phyloP scores from a whole-genome alignment of 371 early-diverging fungal species.

The Syncephalastrum contaminatum region DNA sequence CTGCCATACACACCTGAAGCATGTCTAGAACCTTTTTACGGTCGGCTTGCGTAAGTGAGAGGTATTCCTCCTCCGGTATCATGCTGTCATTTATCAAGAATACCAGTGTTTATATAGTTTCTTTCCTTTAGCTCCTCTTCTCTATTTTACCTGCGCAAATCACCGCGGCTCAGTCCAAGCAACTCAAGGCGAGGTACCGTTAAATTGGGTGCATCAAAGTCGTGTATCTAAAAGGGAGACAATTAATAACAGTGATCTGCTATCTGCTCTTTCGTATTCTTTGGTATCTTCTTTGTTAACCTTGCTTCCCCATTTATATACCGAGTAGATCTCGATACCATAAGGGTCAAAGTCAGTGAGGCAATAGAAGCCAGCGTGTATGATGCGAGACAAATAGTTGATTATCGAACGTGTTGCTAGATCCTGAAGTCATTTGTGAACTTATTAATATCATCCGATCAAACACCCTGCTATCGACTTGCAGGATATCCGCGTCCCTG shows the following conservation, averaged over 20 bases:
- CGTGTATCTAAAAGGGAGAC: constrained; percentile 24
- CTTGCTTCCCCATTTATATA: constrained; percentile 49
- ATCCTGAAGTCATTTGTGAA: constrained; percentile 15
- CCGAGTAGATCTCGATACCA: constrained; percentile 49
- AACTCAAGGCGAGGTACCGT: constrained; percentile 29
- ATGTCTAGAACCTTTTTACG: constrained; percentile 24
- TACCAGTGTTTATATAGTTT: too few species aligned
- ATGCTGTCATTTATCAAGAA: not conserved
- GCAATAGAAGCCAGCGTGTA: constrained; percentile 25
- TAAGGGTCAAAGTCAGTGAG: constrained; percentile 49
- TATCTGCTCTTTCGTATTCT: too few species aligned
- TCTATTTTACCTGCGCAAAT: constrained; percentile 23
- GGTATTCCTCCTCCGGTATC: constrained; percentile 17
- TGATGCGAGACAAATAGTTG: constrained; percentile 26
- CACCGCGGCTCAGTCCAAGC: constrained; percentile 33
- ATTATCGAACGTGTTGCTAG: constrained; percentile 42
- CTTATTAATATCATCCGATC: not conserved
- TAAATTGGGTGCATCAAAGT: constrained; percentile 37
- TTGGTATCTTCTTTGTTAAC: constrained; percentile 12
- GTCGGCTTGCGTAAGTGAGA: constrained; percentile 18
- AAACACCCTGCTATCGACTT: not conserved
- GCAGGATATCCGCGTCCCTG: constrained; percentile 48
- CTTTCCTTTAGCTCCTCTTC: too few species aligned
- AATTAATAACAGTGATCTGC: not conserved
- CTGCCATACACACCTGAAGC: constrained; percentile 8